Conservation (phyloP, 495 filamentous ascomycete genomes). For the Aspergillus bertholletiae region DNA sequence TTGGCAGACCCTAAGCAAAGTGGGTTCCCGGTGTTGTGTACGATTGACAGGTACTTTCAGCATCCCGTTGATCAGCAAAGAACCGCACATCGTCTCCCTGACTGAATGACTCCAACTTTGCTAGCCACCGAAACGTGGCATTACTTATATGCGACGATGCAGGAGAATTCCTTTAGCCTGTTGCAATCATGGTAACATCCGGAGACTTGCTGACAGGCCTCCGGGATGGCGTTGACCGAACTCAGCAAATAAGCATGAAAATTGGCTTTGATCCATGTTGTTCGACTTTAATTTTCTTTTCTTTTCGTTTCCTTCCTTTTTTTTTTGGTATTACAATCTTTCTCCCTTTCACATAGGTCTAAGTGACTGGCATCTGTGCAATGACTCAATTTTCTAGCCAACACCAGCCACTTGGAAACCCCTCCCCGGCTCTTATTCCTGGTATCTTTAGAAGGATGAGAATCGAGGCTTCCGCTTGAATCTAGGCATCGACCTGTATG, state of each 20-base stretch:
- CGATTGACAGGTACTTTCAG: not conserved
- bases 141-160: slow-evolving; percentile 4
- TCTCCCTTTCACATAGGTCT: not conserved
- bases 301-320: slow-evolving; percentile 2
- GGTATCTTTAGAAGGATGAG: slow-evolving; percentile 2
- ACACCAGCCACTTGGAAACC: not conserved
- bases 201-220: slow-evolving; percentile 17
- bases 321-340: not conserved
- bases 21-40: slow-evolving; percentile 4
- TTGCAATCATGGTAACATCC: slow-evolving; percentile 11
- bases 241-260: not conserved
- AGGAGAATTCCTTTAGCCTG: slow-evolving; percentile 7
- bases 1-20: slow-evolving; percentile 3
- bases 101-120: slow-evolving; percentile 2
- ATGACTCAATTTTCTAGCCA: not conserved
- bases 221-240: slow-evolving; percentile 8
- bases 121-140: slow-evolving; percentile 20
- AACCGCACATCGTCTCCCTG: not conserved
- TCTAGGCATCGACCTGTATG: slow-evolving; percentile 7
- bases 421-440: not conserved
- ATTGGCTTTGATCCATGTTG: not conserved
- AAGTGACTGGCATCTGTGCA: not conserved
- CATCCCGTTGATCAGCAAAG: slow-evolving; percentile 1
- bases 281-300: not conserved
- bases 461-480: not conserved